Evolutionary conservation across 108 stramenopile species (phyloP).

Genomic region (Nitzschia putrida): DNA sequence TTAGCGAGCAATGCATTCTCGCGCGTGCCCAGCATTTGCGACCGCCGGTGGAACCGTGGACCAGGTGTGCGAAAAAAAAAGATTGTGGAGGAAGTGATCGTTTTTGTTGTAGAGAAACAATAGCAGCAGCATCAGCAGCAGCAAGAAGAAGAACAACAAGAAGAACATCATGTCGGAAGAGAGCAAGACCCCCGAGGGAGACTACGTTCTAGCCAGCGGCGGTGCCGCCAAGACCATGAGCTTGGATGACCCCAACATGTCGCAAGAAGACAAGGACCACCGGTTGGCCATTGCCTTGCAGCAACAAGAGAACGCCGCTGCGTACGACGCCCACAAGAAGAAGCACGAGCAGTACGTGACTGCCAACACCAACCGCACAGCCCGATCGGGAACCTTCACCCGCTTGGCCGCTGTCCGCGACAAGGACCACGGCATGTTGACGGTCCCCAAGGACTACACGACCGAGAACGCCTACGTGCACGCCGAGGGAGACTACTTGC

Average conservation of each 20-base stretch:
- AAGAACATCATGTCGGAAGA: constrained; percentile 77
- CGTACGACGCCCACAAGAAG: constrained; percentile 78
- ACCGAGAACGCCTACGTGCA: constrained; percentile 83
- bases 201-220: constrained; percentile 85
- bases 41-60: too few species aligned
- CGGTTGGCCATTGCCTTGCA: constrained; percentile 88
- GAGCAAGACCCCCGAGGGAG: constrained; percentile 79
- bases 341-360: constrained; percentile 66
- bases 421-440: constrained; percentile 85
- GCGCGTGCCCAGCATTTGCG: too few species aligned
- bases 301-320: constrained; percentile 89
- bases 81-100: too few species aligned
- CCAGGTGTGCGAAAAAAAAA: too few species aligned
- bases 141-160: background rate
- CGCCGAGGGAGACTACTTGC: constrained; percentile 41
- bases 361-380: constrained; percentile 75
- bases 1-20: too few species aligned
- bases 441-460: constrained; percentile 83
- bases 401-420: constrained; percentile 75
- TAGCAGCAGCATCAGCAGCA: background rate
- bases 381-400: constrained; percentile 71
- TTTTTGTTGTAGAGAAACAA: background rate
- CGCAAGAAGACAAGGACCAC: constrained; percentile 86
- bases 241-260: constrained; percentile 80
- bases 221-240: constrained; percentile 26